Evolutionary conservation across 2,329 filamentous ascomycete species (phyloP).

Genomic region (Myotisia sp.): DNA sequence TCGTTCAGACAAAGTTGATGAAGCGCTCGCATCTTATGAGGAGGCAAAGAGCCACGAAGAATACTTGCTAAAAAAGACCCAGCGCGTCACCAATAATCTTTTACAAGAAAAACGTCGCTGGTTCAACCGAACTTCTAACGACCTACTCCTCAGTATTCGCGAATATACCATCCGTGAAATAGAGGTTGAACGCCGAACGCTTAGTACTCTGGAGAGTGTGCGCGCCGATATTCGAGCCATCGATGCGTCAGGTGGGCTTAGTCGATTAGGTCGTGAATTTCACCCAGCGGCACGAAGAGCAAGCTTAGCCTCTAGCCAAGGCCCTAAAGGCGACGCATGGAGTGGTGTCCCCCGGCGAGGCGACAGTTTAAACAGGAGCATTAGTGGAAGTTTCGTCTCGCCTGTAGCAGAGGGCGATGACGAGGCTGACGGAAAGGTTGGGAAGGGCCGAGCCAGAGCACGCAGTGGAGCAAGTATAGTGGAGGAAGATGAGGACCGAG

Average conservation of each 20-base stretch:
- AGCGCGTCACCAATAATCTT: constrained; percentile 77
- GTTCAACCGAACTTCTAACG: constrained; percentile 75
- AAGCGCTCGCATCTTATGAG: constrained; percentile 81
- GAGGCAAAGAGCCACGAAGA: constrained; percentile 73
- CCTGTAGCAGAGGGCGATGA: constrained; percentile 50
- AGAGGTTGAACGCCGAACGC: constrained; percentile 79
- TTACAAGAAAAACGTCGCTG: constrained; percentile 78
- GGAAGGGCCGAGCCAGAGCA: constrained; percentile 33
- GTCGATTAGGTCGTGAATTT: constrained; percentile 72
- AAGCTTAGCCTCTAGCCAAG: constrained; percentile 74
- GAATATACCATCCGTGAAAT: constrained; percentile 93
- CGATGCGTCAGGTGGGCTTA: constrained; percentile 78
- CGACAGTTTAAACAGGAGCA: constrained; percentile 62
- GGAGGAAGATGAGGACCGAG: constrained; percentile 71
- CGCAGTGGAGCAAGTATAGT: constrained; percentile 26
- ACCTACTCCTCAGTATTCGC: constrained; percentile 67
- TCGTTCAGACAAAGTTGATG: constrained; percentile 87
- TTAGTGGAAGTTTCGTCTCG: constrained; percentile 58
- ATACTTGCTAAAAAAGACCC: constrained; percentile 70
- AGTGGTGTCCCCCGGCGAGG: constrained; percentile 77
- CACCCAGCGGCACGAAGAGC: constrained; percentile 62
- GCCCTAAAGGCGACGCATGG: constrained; percentile 96
- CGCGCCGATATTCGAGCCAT: constrained; percentile 87
- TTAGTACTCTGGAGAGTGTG: constrained; percentile 86
- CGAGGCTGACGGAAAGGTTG: constrained; percentile 34